A percentile compares a stretch with the other conserved stretches of the same genome.
Evolutionary conservation across 2,329 filamentous ascomycete species (phyloP).

Genomic region (Pyrenophora seminiperda): DNA sequence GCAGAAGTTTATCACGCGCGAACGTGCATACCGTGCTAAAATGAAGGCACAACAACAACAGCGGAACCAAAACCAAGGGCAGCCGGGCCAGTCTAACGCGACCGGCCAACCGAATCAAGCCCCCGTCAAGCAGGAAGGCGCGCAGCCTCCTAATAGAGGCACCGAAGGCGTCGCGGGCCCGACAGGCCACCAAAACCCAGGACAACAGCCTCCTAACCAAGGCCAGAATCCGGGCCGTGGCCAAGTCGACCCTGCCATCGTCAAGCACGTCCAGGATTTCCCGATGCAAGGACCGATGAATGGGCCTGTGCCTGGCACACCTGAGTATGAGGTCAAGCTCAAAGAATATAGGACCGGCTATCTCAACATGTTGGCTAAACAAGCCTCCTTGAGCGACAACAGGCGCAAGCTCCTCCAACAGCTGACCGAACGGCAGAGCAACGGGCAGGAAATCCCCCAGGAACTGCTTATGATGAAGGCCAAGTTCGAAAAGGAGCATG

Average conservation of each 20-base stretch:
- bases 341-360: constrained; percentile 46
- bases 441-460: constrained; percentile 41
- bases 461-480: constrained; percentile 36
- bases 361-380: constrained; percentile 41
- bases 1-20: constrained; percentile 56
- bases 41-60: constrained; percentile 31
- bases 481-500: constrained; percentile 39
- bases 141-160: constrained; percentile 9
- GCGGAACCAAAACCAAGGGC: constrained; percentile 27
- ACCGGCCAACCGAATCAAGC: constrained; percentile 41
- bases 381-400: constrained; percentile 35
- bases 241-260: constrained; percentile 39
- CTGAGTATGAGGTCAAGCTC: constrained; percentile 44
- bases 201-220: constrained; percentile 20
- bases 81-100: constrained; percentile 31
- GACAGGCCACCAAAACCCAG: constrained; percentile 14
- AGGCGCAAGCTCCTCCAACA: constrained; percentile 34
- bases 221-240: constrained; percentile 12
- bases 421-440: constrained; percentile 40
- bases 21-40: constrained; percentile 51
- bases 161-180: constrained; percentile 8
- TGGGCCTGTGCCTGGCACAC: constrained; percentile 38
- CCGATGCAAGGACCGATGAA: constrained; percentile 38
- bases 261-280: constrained; percentile 47
- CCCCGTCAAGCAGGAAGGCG: constrained; percentile 28